Conservation (phyloP, 2,329 filamentous ascomycete genomes). For the Nigrospora sphaerica region DNA sequence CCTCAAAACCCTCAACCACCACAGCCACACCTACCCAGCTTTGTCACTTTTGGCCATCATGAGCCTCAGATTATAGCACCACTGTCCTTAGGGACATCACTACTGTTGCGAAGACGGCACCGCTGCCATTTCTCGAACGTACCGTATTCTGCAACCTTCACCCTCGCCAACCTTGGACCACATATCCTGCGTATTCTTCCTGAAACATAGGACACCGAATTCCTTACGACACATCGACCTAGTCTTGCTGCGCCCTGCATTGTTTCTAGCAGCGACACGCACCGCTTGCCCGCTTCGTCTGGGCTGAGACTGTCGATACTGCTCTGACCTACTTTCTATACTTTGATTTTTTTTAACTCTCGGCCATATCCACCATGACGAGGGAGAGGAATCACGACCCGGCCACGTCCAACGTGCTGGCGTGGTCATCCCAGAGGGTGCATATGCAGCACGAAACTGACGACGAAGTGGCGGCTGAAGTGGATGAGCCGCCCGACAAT, state of each 20-base stretch:
- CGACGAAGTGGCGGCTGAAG: conserved; percentile 65
- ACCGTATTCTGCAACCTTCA: too few relatives aligned
- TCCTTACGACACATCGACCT: too few relatives aligned
- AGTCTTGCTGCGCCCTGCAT: too few relatives aligned
- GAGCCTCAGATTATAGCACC: neutral
- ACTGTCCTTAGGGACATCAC: conserved; percentile 2
- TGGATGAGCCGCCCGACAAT: conserved; percentile 81
- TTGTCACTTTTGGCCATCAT: neutral
- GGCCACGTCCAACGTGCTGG: conserved; percentile 34
- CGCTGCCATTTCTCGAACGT: neutral
- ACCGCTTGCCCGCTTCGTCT: too few relatives aligned
- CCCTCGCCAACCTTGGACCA: too few relatives aligned
- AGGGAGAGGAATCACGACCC: conserved; percentile 27
- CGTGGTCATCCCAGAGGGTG: conserved; percentile 35
- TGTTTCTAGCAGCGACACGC: too few relatives aligned
- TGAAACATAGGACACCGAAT: too few relatives aligned
- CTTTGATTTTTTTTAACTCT: neutral
- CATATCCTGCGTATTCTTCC: too few relatives aligned
- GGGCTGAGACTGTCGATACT: too few relatives aligned
- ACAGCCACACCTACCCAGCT: too few relatives aligned
- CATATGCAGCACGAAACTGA: conserved; percentile 35
- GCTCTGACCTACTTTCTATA: too few relatives aligned
- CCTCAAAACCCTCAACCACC: too few relatives aligned
- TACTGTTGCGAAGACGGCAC: conserved; percentile 1
- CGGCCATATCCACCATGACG: conserved; percentile 20